Percentiles rank a stretch among this genome's conserved stretches.
Conservation (phyloP, 805 yeast species). For the Starmerella roubikii region DNA sequence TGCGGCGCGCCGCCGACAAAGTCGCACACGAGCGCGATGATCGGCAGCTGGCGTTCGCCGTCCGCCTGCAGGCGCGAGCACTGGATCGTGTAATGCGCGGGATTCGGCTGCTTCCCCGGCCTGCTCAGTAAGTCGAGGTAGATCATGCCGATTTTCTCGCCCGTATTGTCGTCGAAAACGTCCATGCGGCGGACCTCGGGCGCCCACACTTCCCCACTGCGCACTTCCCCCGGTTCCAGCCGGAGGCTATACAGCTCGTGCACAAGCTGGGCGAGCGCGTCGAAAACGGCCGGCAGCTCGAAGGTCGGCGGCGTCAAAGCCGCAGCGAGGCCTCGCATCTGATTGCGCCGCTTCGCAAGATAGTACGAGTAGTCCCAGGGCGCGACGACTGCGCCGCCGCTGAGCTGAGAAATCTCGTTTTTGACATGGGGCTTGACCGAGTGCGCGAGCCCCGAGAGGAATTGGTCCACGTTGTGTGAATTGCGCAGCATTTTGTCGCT, state of each 20-base stretch:
- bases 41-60: constrained; percentile 58
- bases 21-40: constrained; percentile 78
- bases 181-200: constrained; percentile 69
- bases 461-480: constrained; percentile 62
- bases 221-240: constrained; percentile 50
- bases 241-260: constrained; percentile 60
- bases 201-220: constrained; percentile 77
- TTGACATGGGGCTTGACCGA: constrained; percentile 42
- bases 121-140: constrained; percentile 82
- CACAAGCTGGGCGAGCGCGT: constrained; percentile 66
- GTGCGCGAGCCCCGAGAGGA: constrained; percentile 46
- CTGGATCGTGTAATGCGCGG: constrained; percentile 92
- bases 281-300: constrained; percentile 72
- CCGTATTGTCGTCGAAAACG: constrained; percentile 39
- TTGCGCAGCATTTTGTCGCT: constrained; percentile 80
- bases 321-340: constrained; percentile 22
- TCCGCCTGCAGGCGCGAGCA: constrained; percentile 55
- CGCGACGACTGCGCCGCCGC: constrained; percentile 18
- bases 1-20: constrained; percentile 31
- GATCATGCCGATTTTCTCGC: constrained; percentile 60
- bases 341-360: constrained; percentile 24
- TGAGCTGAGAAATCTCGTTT: constrained; percentile 39
- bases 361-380: constrained; percentile 91
- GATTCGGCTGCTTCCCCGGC: constrained; percentile 59
- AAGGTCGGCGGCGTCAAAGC: constrained; percentile 42